Evolutionary conservation across 805 yeast genomes (phyloP), one percentile per base, ranked within the genome.

Genomic region (Jamesozyma piceae): DNA sequence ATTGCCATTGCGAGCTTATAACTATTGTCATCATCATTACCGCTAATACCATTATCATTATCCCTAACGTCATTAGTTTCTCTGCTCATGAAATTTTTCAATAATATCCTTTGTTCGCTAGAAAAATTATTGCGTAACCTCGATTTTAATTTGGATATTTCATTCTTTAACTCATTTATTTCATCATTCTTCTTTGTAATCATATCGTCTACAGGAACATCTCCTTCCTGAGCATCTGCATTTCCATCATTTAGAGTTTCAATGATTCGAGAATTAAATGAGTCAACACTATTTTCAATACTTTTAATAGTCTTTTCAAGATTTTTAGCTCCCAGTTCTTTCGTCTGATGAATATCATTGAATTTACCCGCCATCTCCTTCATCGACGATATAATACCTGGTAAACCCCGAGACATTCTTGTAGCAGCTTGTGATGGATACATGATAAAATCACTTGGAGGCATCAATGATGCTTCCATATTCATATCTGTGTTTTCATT

Each of bases 241-340:
- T 87, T 95, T 51, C 75, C 82, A 46, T 78, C 77, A 54, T 82
- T 79, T 14, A 77, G 51, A 54, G 75, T 55, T 19, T 62, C 65
- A 19, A 55, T 43, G 8, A 66, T 55, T 31, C 54, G 53, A 3
- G 44, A 22, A 33, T 55, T 45, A 2, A 55, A 50, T 15, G 49
- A 44, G n/a, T 48, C 41, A 22, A 54, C 52, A 4, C 57, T 54
- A 22, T 48, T 51, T 1, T 45, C 37, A 43, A 57, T 51, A 31
- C 52, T 50, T n/a, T 43, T 47, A 15, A 57, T 26, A 0, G 58
- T 58, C 35, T 49, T 54, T 24, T 53, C 55, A 37, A 60, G 22
- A 18, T 43, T 45, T 58, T 69, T 47, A 63, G 70, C 29, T 58
- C 69, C 64, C 50, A 67, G 53, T 53, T 69, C 56, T 57, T 72